These are phyloP conservation scores for Aspergillus quadricinctus DNA, from an alignment of 2,329 filamentous ascomycete genomes.

Conservation along the genomic window DNA sequence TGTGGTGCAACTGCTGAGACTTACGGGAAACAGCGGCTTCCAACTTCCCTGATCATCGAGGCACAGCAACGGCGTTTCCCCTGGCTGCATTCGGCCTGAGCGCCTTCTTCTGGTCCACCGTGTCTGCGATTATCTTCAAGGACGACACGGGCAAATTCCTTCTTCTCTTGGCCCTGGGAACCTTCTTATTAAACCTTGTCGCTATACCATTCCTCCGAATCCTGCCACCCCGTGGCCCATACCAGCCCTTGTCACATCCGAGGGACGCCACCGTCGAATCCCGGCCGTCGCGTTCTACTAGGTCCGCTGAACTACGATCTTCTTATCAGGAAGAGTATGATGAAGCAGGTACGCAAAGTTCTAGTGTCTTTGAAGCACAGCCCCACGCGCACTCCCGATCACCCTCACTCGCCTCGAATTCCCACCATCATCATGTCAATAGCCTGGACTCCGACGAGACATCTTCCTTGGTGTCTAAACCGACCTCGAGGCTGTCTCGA, in stretches of 20 bases:
- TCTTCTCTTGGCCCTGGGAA: slow-evolving; percentile 73
- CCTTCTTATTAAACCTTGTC: slow-evolving; percentile 67
- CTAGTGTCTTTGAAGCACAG: slow-evolving; percentile 26
- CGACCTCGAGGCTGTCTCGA: slow-evolving; percentile 49
- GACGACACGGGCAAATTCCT: slow-evolving; percentile 80
- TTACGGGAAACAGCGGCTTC: slow-evolving; percentile 59
- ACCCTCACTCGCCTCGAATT: slow-evolving; percentile 25
- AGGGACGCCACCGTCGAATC: slow-evolving; percentile 21
- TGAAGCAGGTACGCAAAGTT: slow-evolving; percentile 37
- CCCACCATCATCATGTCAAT: slow-evolving; percentile 19
- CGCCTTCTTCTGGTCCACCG: slow-evolving; percentile 88
- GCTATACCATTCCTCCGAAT: slow-evolving; percentile 84
- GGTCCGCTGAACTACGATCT: slow-evolving; percentile 25
- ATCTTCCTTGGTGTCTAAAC: slow-evolving; percentile 72
- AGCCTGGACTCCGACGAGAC: slow-evolving; percentile 61
- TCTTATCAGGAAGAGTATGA: slow-evolving; percentile 21
- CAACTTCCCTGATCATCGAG: slow-evolving; percentile 87
- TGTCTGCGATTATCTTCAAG: slow-evolving; percentile 73
- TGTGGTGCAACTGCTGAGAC: slow-evolving; percentile 5
- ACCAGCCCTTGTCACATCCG: slow-evolving; percentile 36
- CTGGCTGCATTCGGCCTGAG: slow-evolving; percentile 89
- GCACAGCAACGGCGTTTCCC: slow-evolving; percentile 90
- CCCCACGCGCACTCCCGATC: slow-evolving; percentile 26
- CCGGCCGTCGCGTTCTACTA: slow-evolving; percentile 31
- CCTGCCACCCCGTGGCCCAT: slow-evolving; percentile 53